phyloP scores from a whole-genome alignment of 2,329 filamentous ascomycete species.

The Monilinia polystroma region DNA sequence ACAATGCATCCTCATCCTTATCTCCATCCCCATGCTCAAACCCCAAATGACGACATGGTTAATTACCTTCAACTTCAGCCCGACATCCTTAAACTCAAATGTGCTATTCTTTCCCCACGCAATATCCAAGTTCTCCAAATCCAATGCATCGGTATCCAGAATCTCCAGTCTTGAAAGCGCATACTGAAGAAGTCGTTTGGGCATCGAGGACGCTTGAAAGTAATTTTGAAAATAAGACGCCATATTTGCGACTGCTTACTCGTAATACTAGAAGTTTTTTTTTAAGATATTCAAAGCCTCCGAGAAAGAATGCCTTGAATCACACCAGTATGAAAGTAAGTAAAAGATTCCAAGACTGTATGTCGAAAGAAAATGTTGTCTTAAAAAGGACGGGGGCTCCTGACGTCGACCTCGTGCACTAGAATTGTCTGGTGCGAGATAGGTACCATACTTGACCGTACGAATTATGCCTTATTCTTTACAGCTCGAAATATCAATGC shows the following conservation, averaged over 20 bases:
- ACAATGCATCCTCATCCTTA: conserved; percentile 21
- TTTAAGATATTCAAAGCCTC: conserved; percentile 17
- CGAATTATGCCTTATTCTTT: neutral
- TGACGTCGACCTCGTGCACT: conserved; percentile 34
- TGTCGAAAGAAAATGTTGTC: conserved; percentile 24
- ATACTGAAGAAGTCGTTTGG: conserved; percentile 86
- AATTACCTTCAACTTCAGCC: conserved; percentile 74
- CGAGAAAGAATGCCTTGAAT: conserved; percentile 5
- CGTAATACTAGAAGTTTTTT: conserved; percentile 1
- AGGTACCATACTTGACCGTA: conserved; percentile 20
- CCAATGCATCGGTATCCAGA: conserved; percentile 81
- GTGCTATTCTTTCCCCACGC: conserved; percentile 78
- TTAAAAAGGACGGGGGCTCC: conserved; percentile 31
- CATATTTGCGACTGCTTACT: conserved; percentile 32
- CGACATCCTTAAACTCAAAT: conserved; percentile 84
- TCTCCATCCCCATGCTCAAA: neutral
- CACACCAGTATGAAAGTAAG: conserved; percentile 4
- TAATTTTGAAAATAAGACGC: conserved; percentile 40
- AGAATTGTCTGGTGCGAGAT: conserved; percentile 19
- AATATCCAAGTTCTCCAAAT: conserved; percentile 83
- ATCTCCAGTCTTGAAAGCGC: conserved; percentile 80
- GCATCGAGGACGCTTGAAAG: conserved; percentile 61
- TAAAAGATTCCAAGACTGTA: conserved; percentile 9
- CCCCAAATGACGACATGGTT: conserved; percentile 37
- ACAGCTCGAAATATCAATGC: neutral